Percentiles rank a stretch among this genome's conserved stretches.
These are phyloP conservation scores for Elaeis oleifera DNA, from an alignment of 202 grass and related monocot genomes.

Conservation along the genomic window DNA sequence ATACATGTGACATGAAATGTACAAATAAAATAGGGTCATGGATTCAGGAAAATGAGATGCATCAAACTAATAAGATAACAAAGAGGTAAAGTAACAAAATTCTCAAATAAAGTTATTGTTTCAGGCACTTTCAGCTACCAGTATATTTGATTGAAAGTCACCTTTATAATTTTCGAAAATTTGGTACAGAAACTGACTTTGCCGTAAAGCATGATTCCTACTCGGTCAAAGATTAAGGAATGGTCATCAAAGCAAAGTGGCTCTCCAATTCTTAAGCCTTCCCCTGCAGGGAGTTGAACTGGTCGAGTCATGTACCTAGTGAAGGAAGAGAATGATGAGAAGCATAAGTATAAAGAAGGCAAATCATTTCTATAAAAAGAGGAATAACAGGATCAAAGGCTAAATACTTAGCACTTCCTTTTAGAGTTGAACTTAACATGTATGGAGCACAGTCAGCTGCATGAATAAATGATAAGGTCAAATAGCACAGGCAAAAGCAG, in stretches of 20 bases:
- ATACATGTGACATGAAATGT: too few relatives aligned
- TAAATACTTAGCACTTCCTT: too few relatives aligned
- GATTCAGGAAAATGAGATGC: too few relatives aligned
- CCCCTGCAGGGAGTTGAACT: conserved; percentile 29
- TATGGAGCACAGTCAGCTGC: too few relatives aligned
- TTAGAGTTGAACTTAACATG: too few relatives aligned
- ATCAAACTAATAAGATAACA: too few relatives aligned
- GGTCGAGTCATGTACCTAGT: conserved; percentile 58
- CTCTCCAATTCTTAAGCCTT: conserved; percentile 25
- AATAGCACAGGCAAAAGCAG: too few relatives aligned
- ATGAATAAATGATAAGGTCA: too few relatives aligned
- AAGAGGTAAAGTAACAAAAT: not conserved
- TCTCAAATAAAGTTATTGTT: not conserved
- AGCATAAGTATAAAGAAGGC: conserved; percentile 7
- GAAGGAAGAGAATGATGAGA: conserved; percentile 21
- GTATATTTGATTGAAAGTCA: conserved; percentile 12
- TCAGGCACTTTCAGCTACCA: too few relatives aligned
- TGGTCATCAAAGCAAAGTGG: conserved; percentile 32
- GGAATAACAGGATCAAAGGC: too few relatives aligned
- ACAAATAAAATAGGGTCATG: too few relatives aligned
- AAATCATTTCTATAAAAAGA: too few relatives aligned
- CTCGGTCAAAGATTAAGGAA: conserved; percentile 49
- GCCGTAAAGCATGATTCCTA: conserved; percentile 70
- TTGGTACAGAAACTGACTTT: conserved; percentile 74
- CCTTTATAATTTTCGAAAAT: conserved; percentile 81